Evolutionary conservation across 179 eudicot genomes (phyloP), one percentile per base, ranked within the genome.

Genomic region (Heliamphora ciliata): DNA sequence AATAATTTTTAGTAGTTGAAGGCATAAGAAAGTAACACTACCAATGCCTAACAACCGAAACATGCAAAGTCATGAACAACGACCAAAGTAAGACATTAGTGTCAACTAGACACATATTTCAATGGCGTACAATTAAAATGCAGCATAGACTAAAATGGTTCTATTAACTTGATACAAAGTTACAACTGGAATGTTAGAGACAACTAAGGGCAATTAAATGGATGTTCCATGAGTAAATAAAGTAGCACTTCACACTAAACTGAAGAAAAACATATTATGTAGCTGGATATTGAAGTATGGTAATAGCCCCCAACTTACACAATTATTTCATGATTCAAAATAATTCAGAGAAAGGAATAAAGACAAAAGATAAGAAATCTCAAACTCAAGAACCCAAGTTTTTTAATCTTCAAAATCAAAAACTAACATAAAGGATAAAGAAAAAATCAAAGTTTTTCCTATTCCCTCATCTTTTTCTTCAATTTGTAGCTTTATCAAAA

Each of bases 1-100:
- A 59, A 48, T 31, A 52, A 7, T 66, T 78, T 79, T 79, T 18
- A 67, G 81, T 24, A 31, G 17, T 55, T 31, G n/a, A 70, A 54
- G 63, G 2, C 46, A 56, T 44, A 55, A 18, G 24, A 40, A 70
- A 72, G 40, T 21, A 21, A 21, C 24, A 80, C 64, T 54, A 44
- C 64, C 76, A 56, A 55, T 55, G 56, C 72, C 74, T 8, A 4
- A 11, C 8, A 79, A 56, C 64, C 52, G 52, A 17, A 44, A 52
- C 11, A 73, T 73, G 58, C 2, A 15, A 78, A 40, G 47, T 78
- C 47, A 6, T 50, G 9, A 13, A 24, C 55, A 77, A 78, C 80
- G 14, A 10, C 46, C 46, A n/a, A 63, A 6, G 24, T 0, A 63
- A 61, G 17, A 77, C 55, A 60, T 17, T 48, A n/a, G 55, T 78